Evolutionary conservation across 345 rosid species (phyloP).

Genomic region (Mercurialis annua): DNA sequence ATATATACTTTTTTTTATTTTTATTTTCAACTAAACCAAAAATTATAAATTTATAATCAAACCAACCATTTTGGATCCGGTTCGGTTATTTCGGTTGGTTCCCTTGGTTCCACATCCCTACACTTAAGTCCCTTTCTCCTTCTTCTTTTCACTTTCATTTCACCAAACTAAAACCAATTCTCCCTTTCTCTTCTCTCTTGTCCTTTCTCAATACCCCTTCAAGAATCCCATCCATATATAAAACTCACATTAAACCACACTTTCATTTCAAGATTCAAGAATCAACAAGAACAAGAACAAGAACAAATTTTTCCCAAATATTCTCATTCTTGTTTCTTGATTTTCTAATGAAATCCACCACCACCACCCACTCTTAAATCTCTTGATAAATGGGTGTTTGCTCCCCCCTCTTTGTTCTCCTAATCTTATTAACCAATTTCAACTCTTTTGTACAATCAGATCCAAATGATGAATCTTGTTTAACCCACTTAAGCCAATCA

Average conservation of each 20-base stretch:
- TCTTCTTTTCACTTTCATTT: slow-evolving; percentile 14
- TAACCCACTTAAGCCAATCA: slow-evolving; percentile 42
- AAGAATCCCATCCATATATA: background rate
- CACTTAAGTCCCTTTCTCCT: background rate
- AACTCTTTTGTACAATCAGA: slow-evolving; percentile 42
- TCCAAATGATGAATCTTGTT: slow-evolving; percentile 68
- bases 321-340: background rate
- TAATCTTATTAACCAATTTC: slow-evolving; percentile 31
- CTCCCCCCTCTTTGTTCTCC: slow-evolving; percentile 24
- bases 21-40: too few relatives aligned
- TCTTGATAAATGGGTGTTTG: slow-evolving; percentile 25
- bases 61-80: too few relatives aligned
- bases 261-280: background rate
- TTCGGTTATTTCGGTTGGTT: too few relatives aligned
- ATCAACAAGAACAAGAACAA: background rate
- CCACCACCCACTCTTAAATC: too few relatives aligned
- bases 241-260: background rate
- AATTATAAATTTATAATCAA: too few relatives aligned
- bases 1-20: too few relatives aligned
- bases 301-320: background rate
- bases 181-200: background rate
- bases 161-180: slow-evolving; percentile 13
- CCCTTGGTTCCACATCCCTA: background rate
- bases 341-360: too few relatives aligned
- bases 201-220: background rate